Base-by-base conservation (phyloP, 768 basidiomycete species). In the Leucocoprinus birnbaumii region DNA sequence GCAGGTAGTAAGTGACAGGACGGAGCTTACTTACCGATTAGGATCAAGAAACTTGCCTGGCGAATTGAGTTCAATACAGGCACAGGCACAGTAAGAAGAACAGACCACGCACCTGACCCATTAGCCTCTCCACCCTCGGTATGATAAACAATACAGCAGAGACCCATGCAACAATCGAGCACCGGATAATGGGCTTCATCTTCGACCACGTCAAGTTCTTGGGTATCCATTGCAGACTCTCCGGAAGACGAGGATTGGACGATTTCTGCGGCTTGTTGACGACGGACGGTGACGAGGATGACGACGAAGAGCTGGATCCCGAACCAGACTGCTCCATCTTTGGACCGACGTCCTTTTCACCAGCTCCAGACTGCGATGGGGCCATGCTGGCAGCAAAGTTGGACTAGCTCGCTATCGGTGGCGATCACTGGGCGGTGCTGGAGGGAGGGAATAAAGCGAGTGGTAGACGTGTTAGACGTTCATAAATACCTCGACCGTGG, bases 1-100 rank as follows among this genome's bases (percentile, higher is more conserved):
- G 7, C 26, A 26, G 13, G 31, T 22, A 8, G 6, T 18, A 4
- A 38, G 21, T 11, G n/a, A 16, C 25, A 35, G 22, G 10, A 24
- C 19, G 59, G 62, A n/a, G n/a, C n/a, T n/a, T n/a, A n/a, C n/a
- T 18, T 50, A 85, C 86, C 80, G 2, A 89, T 77, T 3, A 88
- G 68, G 44, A 89, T 79, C 8, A 89, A 60, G 61, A 87, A 89
- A 46, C 78, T 74, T 5, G 85, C 84, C 87, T 87, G 41, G 3
- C 11, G 14, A 31, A 35, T 38, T n/a, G 16, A 38, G 34, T 7
- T 26, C 44, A n/a, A 51, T 21, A 48, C 50, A 10, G 52, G 44
- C 47, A 19, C 35, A 26, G 21, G 26, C 42, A 35, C 14, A 2
- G 26, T 49, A 10, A 24, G 45, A 25, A 21, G 51, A 21, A 59